Evolutionary conservation across 225 moss, liverwort and hornwort genomes (phyloP), one percentile per base, ranked within the genome.

Genomic region (Pseudisothecium myosuroides): DNA sequence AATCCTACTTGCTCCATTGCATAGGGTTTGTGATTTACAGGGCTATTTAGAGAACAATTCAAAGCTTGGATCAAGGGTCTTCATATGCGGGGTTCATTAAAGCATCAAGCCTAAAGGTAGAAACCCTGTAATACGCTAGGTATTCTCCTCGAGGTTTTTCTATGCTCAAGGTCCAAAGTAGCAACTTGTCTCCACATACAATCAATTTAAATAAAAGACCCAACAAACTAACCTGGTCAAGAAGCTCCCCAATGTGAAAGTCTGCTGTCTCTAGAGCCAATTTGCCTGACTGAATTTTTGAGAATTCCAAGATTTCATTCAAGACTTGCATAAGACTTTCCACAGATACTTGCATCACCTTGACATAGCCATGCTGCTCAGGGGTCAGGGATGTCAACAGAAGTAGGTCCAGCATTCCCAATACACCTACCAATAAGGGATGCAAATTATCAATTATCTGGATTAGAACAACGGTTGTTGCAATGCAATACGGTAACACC

Each of bases 261-360:
- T 97, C 92, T 76, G 89, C 63, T 47, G 91, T 76, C 83, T 98
- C 97, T 88, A 98, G 81, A 37, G 96, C 80, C 6, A 98, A 89
- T 75, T 94, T 95, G 87, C 97, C 97, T 7, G 98, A 94, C 90
- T 97, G 98, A 76, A 98, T 98, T 79, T 94, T 97, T 29, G 98
- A 98, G 71, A 97, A 98, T 59, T 98, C 98, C 56, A 98, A 92
- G 83, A 98, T 96, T 84, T 97, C 98, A 86, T 98, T 97, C 86
- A 97, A 89, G 18, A 98, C 95, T 88, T 98, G 97, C 97, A 97
- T 95, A 14, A 98, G 93, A 41, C 97, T 95, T 88, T 98, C 96
- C 52, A 96, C 98, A 54, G 95, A 97, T 36, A 95, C 94, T 94
- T 98, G 97, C 98, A 98, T 98, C 76, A 97, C 97, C 90, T 95